These are phyloP conservation scores for Pezicula radicicola DNA, from an alignment of 2,329 filamentous ascomycete genomes.

Conservation along the genomic window DNA sequence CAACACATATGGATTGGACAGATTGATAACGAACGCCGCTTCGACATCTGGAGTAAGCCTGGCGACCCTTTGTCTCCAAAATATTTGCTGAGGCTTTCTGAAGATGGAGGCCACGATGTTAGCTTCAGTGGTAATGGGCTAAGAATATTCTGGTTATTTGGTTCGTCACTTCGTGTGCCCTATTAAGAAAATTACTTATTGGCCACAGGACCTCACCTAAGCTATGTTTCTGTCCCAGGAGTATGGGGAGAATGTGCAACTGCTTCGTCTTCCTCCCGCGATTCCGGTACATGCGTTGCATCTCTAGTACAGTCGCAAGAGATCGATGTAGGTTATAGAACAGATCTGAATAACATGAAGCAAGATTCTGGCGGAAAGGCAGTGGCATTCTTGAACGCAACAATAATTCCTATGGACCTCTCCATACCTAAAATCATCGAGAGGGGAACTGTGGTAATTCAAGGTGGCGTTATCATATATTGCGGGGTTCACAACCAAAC, in stretches of 20 bases:
- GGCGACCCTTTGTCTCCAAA: neutral
- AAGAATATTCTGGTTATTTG: neutral
- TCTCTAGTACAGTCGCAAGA: neutral
- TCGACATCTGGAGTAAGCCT: neutral
- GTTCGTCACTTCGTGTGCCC: neutral
- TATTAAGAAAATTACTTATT: neutral
- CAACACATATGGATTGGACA: neutral
- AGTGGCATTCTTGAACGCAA: neutral
- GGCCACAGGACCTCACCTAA: neutral
- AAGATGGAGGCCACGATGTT: neutral
- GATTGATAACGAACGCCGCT: neutral
- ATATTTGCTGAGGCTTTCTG: neutral
- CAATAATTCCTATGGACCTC: neutral
- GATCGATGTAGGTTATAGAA: neutral
- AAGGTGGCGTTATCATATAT: neutral
- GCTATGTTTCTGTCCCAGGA: neutral
- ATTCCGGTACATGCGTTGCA: neutral
- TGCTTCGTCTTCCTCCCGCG: neutral
- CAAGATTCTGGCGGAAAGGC: neutral
- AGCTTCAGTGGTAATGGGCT: neutral
- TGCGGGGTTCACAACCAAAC: no score
- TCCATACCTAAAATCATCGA: neutral
- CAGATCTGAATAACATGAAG: neutral
- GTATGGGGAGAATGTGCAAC: neutral
- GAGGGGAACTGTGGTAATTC: neutral